A percentile compares a stretch with the other conserved stretches of the same genome.
Evolutionary conservation across 768 basidiomycete species (phyloP).

Genomic region (Suillus subluteus): DNA sequence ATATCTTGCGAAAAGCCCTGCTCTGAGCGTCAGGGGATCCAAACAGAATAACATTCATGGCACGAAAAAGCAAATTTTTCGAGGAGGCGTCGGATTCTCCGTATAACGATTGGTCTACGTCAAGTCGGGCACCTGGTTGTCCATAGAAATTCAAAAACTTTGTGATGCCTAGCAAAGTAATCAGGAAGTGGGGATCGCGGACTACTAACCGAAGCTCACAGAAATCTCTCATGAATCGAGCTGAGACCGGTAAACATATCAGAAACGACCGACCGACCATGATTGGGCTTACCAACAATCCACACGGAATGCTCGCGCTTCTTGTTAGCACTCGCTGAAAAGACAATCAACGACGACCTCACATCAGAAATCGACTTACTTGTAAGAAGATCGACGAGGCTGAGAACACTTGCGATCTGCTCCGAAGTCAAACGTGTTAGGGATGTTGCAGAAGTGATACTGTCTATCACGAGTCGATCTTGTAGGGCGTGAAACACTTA

Average conservation of each 20-base stretch:
- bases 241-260: slow-evolving; percentile 24
- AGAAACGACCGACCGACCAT: neutral
- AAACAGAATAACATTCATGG: slow-evolving; percentile 45
- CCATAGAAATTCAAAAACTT: slow-evolving; percentile 42
- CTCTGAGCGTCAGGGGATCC: slow-evolving; percentile 48
- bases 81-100: neutral
- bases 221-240: slow-evolving; percentile 46
- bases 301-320: slow-evolving; percentile 9
- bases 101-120: slow-evolving; percentile 29
- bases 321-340: neutral
- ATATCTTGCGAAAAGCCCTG: slow-evolving; percentile 43
- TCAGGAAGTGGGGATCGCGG: neutral
- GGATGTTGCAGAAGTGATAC: slow-evolving; percentile 40
- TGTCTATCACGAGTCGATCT: slow-evolving; percentile 30
- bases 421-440: slow-evolving; percentile 39
- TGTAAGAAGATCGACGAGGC: slow-evolving; percentile 33
- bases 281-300: neutral
- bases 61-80: slow-evolving; percentile 38
- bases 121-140: slow-evolving; percentile 39
- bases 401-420: slow-evolving; percentile 40
- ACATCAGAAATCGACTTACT: slow-evolving; percentile 26
- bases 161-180: slow-evolving; percentile 22
- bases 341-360: neutral
- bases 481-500: neutral
- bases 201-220: slow-evolving; percentile 28